Base-by-base conservation (phyloP, 1,139 yeast genomes). In the Sugiyamaella castrensis region DNA sequence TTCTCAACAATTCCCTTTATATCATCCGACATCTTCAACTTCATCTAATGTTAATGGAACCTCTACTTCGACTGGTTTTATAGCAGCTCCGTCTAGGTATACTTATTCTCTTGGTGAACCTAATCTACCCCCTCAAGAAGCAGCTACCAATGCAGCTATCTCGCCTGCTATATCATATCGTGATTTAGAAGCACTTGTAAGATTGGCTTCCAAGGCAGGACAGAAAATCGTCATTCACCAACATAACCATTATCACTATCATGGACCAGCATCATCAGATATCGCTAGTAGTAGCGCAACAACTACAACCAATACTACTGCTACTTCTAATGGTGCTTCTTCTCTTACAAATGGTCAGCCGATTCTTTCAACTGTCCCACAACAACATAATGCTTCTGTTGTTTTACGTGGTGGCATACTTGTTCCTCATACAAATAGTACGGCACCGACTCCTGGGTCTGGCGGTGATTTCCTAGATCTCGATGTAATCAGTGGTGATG, bases 211-310 rank as follows among this genome's bases (percentile, higher is more conserved):
- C 50, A 69, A 71, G 38, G 72, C 79, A 56, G 76, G 80, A 29
- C 73, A 86, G 50, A 76, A 80, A 48, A 75, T 88, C 9, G 81
- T 88, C 4, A 79, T 88, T 13, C 95, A 87, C 67, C 96, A 88
- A 63, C 96, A 88, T 66, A 82, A 87, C 46, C 87, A 84, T 43
- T 56, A 62, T 40, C 60, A 61, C 40, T 58, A 59, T 33, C 38
- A 38, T 19, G 32, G 38, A 8, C 16, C 57, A 10, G 16, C 41
- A 11, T 36, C 39, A 28, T 15, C 48, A 24, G 29, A 15, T 9
- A 29, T 13, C n/a, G 30, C 38, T 10, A 8, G 27, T 13, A 35
- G 11, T 12, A 35, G 11, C 13, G 37, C 5, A 35, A 16, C 27
- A 33, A 6, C 38, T 27, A 15, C 11, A 13, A 35, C 27, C 27